Evolutionary conservation across 192 early-diverging fungal species (phyloP).

Genomic region (Coemansia sp.): DNA sequence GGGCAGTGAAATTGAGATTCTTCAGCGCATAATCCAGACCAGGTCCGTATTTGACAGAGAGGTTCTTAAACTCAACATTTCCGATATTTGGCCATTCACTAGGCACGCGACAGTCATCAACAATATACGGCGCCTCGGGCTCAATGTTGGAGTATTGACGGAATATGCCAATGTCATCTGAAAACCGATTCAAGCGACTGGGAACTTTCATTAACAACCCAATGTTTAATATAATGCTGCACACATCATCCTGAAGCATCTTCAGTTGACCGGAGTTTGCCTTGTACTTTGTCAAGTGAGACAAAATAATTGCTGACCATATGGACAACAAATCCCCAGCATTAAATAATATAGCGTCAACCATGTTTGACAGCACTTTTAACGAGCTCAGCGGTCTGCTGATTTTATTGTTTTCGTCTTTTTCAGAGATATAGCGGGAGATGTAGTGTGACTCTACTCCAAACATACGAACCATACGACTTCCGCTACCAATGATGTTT

Average conservation of each 20-base stretch:
- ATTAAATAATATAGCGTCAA: conserved; percentile 50
- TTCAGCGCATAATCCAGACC: conserved; percentile 60
- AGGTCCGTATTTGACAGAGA: conserved; percentile 65
- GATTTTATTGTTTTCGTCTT: conserved; percentile 63
- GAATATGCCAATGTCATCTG: conserved; percentile 51
- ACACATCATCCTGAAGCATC: too few relatives aligned
- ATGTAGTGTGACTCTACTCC: conserved; percentile 61
- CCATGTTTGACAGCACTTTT: too few relatives aligned
- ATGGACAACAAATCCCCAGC: conserved; percentile 27
- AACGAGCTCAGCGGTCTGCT: conserved; percentile 43
- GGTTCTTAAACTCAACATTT: conserved; percentile 59
- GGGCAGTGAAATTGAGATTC: conserved; percentile 61
- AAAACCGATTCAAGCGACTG: neutral
- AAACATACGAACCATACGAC: conserved; percentile 71
- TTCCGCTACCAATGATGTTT: conserved; percentile 59
- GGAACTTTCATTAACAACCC: too few relatives aligned
- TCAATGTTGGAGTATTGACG: conserved; percentile 60
- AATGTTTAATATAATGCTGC: too few relatives aligned
- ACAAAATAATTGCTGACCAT: neutral
- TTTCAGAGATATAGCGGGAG: conserved; percentile 54
- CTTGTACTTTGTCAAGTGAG: too few relatives aligned
- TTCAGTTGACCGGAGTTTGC: too few relatives aligned
- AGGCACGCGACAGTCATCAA: conserved; percentile 36
- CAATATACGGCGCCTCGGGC: conserved; percentile 32
- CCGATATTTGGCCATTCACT: conserved; percentile 67